Conservation (phyloP, 306 rosid species). For the Pachyrhizus erosus region DNA sequence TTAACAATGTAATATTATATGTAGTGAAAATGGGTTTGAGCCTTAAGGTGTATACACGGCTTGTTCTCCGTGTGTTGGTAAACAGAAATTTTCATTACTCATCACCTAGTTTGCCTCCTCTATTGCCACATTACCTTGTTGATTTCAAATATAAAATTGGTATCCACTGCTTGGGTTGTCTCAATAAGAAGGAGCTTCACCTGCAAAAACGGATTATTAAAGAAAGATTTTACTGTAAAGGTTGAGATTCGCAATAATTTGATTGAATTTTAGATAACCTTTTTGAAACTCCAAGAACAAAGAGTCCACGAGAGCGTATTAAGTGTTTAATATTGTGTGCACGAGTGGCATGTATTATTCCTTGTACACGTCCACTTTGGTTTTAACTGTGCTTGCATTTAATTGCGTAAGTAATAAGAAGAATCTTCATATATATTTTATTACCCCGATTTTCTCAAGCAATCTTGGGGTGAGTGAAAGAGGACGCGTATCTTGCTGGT, state of each 20-base stretch:
- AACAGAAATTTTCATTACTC: slow-evolving; percentile 41
- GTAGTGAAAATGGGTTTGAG: not conserved
- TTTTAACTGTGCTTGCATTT: not conserved
- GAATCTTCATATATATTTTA: not conserved
- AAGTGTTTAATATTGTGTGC: slow-evolving; percentile 36
- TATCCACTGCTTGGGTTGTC: slow-evolving; percentile 27
- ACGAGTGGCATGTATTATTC: slow-evolving; percentile 46
- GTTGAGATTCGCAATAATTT: slow-evolving; percentile 48
- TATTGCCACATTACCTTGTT: slow-evolving; percentile 51
- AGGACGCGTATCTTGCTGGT: slow-evolving; percentile 35
- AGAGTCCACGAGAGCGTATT: not conserved
- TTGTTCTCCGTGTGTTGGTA: slow-evolving; percentile 38
- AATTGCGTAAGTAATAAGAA: not conserved
- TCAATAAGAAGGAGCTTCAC: slow-evolving; percentile 34
- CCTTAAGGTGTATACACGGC: slow-evolving; percentile 34
- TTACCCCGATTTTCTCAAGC: not conserved
- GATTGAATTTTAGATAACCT: slow-evolving; percentile 33
- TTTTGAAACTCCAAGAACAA: slow-evolving; percentile 38
- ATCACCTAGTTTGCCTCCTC: slow-evolving; percentile 52
- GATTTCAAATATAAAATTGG: slow-evolving; percentile 1
- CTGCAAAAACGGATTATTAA: slow-evolving; percentile 36
- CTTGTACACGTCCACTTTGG: slow-evolving; percentile 2
- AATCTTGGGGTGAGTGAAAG: not conserved
- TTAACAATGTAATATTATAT: not conserved
- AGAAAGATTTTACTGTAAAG: slow-evolving; percentile 7